Evolutionary conservation across 73 alveolate species (phyloP).

Genomic region (Symbiodinium natans): DNA sequence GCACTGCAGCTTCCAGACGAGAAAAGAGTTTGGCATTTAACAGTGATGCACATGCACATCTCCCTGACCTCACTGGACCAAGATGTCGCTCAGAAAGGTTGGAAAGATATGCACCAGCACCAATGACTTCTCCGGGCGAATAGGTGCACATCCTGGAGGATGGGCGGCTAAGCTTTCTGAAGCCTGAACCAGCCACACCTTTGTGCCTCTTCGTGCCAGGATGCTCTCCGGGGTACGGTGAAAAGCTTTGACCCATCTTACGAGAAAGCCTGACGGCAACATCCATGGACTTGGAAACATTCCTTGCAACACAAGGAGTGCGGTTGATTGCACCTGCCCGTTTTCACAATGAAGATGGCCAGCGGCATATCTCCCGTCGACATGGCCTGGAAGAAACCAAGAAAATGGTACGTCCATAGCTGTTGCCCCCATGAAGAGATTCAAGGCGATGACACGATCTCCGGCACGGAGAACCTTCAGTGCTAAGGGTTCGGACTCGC

Average conservation of each 20-base stretch:
- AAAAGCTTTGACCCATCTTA: not conserved
- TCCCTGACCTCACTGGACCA: not conserved
- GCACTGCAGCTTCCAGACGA: not conserved
- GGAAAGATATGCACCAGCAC: not conserved
- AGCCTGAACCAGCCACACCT: too few species aligned
- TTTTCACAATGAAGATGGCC: conserved; percentile 43
- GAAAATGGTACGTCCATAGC: too few species aligned
- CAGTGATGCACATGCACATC: not conserved
- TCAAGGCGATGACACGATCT: too few species aligned
- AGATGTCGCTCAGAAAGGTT: not conserved
- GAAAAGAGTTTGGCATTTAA: not conserved
- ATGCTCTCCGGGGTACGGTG: not conserved
- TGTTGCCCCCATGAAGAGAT: too few species aligned
- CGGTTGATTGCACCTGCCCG: conserved; percentile 20
- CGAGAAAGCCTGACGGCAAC: not conserved
- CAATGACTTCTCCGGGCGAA: not conserved
- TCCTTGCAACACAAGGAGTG: not conserved
- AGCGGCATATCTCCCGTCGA: conserved; percentile 22
- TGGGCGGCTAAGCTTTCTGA: not conserved
- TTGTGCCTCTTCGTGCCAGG: conserved; percentile 16
- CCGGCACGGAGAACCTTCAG: conserved; percentile 39
- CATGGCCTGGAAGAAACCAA: conserved; percentile 3
- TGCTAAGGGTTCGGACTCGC: not conserved
- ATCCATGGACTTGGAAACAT: not conserved
- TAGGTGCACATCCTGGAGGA: not conserved